Evolutionary conservation across 2,329 filamentous ascomycete species (phyloP), one percentile per base, ranked within the genome.

Genomic region (Phyllachora maydis): DNA sequence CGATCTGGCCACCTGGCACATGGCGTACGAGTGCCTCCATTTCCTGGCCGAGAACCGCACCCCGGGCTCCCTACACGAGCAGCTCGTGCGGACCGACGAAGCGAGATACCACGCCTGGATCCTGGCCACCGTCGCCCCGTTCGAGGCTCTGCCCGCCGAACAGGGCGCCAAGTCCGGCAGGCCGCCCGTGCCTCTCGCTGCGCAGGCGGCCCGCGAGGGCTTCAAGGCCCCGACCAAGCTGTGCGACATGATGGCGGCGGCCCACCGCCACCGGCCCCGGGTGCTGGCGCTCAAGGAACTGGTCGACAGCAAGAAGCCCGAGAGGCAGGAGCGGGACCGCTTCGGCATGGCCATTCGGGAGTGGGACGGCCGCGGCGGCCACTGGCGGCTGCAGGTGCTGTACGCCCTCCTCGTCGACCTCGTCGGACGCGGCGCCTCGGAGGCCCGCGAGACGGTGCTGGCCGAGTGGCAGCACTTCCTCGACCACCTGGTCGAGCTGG

Each of bases 221-320:
- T 67, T 91, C 41, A 81, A 75, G 38, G 63, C 71, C 2, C 66
- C 76, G 3, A 91, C 82, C 41, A 88, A 74, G 41, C 51, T 81
- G 4, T 65, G 62, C 20, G 68, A 70, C 32, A 48, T 85, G 4
- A 52, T 88, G 25, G 59, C 61, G 9, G 64, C 66, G 12, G 64
- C 74, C 6, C 56, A 73, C 23, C 55, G 51, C n/a, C 58, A 82
- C 33, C 54, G 64, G 21, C 36, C 48, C 4, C 59, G 70, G 20
- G 78, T 91, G n/a, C 50, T 62, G 14, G 46, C 45, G 7, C 40
- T 73, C 10, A 79, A 79, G 35, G 45, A 54, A 21, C 52, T 57
- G 7, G 53, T 66, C 2, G 23, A 28, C 8, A 46, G 53, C 19
- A 48, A 54, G 18, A 45, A 51, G 8, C 46, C 52, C 9, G 35